A percentile compares a stretch with the other conserved stretches of the same genome.
phyloP scores from a whole-genome alignment of 768 basidiomycete genomes.

The Lentinula detonsa region DNA sequence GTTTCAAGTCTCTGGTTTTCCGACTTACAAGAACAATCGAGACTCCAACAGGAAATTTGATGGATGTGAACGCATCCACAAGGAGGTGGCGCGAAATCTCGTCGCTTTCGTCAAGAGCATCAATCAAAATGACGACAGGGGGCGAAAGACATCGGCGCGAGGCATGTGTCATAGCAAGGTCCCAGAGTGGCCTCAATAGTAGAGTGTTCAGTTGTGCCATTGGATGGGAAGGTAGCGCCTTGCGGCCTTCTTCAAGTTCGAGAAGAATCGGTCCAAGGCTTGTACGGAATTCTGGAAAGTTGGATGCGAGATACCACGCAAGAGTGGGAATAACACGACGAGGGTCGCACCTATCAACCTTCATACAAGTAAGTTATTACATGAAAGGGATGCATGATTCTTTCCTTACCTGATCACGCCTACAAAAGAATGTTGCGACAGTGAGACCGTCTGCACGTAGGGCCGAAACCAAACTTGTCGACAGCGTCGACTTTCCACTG shows the following conservation, averaged over 20 bases:
- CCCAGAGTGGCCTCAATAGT: neutral
- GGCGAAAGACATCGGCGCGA: neutral
- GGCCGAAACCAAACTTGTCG: neutral
- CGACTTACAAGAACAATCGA: neutral
- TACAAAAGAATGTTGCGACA: constrained; percentile 1
- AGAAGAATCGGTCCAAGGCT: neutral
- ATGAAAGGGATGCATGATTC: too few species aligned
- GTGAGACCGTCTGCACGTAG: neutral
- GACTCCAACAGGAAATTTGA: neutral
- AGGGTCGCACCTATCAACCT: neutral
- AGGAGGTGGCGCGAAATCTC: neutral
- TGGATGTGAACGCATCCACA: neutral
- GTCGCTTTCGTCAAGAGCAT: neutral
- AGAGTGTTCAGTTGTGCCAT: neutral
- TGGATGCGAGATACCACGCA: neutral
- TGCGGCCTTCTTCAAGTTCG: neutral
- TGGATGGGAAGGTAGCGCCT: neutral
- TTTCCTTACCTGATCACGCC: neutral
- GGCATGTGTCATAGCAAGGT: neutral
- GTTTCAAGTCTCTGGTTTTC: neutral
- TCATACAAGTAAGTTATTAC: too few species aligned
- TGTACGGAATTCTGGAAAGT: neutral
- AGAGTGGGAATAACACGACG: constrained; percentile 1
- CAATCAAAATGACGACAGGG: neutral
- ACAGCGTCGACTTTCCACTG: neutral